Percentiles rank a stretch among this genome's conserved stretches.
phyloP scores from a whole-genome alignment of 352 stramenopile species.

The Phytophthora uliginosa region DNA sequence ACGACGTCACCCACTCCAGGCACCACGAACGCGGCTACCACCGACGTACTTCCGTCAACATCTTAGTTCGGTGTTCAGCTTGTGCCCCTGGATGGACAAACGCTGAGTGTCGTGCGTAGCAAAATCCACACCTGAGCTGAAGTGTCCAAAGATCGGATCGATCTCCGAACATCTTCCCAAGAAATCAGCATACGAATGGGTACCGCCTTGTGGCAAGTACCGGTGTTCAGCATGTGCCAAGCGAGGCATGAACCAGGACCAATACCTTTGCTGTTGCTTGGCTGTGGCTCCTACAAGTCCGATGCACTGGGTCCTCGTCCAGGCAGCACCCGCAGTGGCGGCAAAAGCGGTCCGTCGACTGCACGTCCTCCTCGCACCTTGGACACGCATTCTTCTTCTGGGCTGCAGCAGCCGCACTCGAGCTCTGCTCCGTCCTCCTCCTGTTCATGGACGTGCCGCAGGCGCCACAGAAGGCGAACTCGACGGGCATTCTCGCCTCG shows the following conservation, averaged over 20 bases:
- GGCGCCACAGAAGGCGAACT: conserved; percentile 8
- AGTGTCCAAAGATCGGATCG: not conserved
- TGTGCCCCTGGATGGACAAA: not conserved
- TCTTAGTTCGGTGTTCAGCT: not conserved
- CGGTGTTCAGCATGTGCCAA: not conserved
- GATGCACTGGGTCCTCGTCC: not conserved
- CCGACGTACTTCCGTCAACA: conserved; percentile 8
- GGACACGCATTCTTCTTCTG: not conserved
- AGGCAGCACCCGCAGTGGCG: conserved; percentile 5
- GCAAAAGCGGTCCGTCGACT: conserved; percentile 4
- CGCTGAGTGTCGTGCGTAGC: not conserved
- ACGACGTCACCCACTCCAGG: conserved; percentile 35
- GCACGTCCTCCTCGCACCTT: conserved; percentile 5
- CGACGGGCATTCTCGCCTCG: conserved; percentile 2
- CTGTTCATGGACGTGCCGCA: not conserved
- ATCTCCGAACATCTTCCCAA: not conserved
- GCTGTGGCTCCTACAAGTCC: not conserved
- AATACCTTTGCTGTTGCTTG: not conserved
- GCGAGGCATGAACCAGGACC: not conserved
- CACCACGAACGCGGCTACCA: conserved; percentile 36
- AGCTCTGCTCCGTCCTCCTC: not conserved
- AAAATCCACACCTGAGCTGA: not conserved
- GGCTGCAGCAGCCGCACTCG: too few relatives aligned
- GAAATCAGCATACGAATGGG: not conserved
- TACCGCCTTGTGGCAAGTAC: not conserved